Evolutionary conservation across 2,329 filamentous ascomycete species (phyloP).

Genomic region (Pseudocercospora musae): DNA sequence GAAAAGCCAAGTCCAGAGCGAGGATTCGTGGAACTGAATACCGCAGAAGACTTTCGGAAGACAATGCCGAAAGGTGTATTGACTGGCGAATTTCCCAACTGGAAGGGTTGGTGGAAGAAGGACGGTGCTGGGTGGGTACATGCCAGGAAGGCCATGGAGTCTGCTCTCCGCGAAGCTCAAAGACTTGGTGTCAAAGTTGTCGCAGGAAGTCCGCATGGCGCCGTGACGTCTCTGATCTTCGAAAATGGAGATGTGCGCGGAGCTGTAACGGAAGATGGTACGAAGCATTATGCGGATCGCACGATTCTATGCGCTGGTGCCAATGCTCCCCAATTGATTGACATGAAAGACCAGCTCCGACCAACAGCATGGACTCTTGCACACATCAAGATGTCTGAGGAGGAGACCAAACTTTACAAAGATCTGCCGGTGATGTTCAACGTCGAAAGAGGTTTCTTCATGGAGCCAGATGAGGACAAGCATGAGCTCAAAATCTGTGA

Average conservation of each 20-base stretch:
- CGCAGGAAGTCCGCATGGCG: slow-evolving; percentile 40
- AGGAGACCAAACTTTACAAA: slow-evolving; percentile 47
- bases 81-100: slow-evolving; percentile 49
- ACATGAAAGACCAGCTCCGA: slow-evolving; percentile 52
- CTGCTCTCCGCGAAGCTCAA: slow-evolving; percentile 45
- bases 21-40: slow-evolving; percentile 37
- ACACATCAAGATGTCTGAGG: slow-evolving; percentile 48
- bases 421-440: slow-evolving; percentile 51
- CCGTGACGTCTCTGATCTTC: slow-evolving; percentile 41
- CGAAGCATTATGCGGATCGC: slow-evolving; percentile 41
- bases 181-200: slow-evolving; percentile 49
- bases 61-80: slow-evolving; percentile 54
- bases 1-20: slow-evolving; percentile 23
- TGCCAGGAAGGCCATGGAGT: slow-evolving; percentile 49
- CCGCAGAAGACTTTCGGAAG: slow-evolving; percentile 45
- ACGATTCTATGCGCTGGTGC: slow-evolving; percentile 52
- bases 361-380: slow-evolving; percentile 55
- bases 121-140: slow-evolving; percentile 53
- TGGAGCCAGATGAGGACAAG: slow-evolving; percentile 48
- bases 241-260: slow-evolving; percentile 39
- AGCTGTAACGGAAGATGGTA: slow-evolving; percentile 44
- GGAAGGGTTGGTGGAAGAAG: slow-evolving; percentile 50
- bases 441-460: slow-evolving; percentile 51
- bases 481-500: slow-evolving; percentile 53
- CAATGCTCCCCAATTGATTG: slow-evolving; percentile 45